Evolutionary conservation across 768 basidiomycete species (phyloP).

Genomic region (Russula compacta): DNA sequence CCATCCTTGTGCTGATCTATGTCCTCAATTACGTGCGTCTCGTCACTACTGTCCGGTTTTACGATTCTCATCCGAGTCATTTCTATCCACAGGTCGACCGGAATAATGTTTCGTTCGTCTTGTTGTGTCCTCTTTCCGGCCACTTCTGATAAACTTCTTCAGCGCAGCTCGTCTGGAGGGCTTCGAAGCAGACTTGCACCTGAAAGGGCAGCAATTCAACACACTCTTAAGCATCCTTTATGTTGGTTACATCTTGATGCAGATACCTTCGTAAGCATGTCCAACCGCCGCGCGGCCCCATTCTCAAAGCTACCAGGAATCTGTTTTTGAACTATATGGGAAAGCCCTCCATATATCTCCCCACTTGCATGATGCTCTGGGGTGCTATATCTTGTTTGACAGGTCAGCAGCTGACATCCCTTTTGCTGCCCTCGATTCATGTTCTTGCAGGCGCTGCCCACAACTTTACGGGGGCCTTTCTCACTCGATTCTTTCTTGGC

Average conservation of each 20-base stretch:
- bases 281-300: not conserved
- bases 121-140: not conserved
- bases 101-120: slow-evolving; percentile 54
- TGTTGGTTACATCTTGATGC: slow-evolving; percentile 70
- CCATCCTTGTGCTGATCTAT: slow-evolving; percentile 38
- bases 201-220: slow-evolving; percentile 54
- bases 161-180: slow-evolving; percentile 69
- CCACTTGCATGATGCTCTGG: slow-evolving; percentile 62
- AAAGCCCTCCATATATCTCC: slow-evolving; percentile 59
- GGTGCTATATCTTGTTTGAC: slow-evolving; percentile 41
- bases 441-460: slow-evolving; percentile 12
- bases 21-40: slow-evolving; percentile 38
- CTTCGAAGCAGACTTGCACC: slow-evolving; percentile 56
- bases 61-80: not conserved
- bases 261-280: slow-evolving; percentile 56
- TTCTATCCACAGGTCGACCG: slow-evolving; percentile 47
- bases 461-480: slow-evolving; percentile 49
- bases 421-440: not conserved
- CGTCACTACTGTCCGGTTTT: not conserved
- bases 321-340: slow-evolving; percentile 62
- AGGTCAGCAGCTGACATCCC: slow-evolving; percentile 23
- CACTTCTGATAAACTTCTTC: not conserved
- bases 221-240: slow-evolving; percentile 61
- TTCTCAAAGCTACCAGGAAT: slow-evolving; percentile 36
- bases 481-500: slow-evolving; percentile 70